These are phyloP conservation scores for Hypoxylon sp. DNA, from an alignment of 2,329 filamentous ascomycete genomes.

Conservation along the genomic window DNA sequence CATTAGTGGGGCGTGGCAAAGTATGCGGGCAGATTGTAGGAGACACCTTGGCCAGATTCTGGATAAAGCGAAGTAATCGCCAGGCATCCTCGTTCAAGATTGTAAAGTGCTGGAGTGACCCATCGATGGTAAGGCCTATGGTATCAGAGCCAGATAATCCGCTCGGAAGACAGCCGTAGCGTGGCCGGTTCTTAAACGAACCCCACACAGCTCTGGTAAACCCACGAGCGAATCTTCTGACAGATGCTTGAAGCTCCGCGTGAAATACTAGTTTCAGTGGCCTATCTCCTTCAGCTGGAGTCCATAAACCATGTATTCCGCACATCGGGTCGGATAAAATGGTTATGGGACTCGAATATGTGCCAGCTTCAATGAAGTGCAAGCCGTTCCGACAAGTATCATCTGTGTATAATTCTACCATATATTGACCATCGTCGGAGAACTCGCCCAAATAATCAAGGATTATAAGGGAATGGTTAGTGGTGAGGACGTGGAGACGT, in stretches of 20 bases:
- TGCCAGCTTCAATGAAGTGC: constrained; percentile 64
- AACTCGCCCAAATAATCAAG: constrained; percentile 63
- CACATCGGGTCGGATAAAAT: constrained; percentile 66
- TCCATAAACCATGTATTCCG: constrained; percentile 66
- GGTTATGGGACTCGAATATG: constrained; percentile 53
- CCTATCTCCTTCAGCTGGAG: constrained; percentile 60
- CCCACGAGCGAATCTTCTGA: constrained; percentile 70
- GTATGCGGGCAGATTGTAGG: constrained; percentile 66
- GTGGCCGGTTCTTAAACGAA: constrained; percentile 53
- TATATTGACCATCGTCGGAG: constrained; percentile 55
- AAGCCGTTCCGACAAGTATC: constrained; percentile 60
- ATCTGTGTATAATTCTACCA: constrained; percentile 63
- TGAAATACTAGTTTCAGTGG: constrained; percentile 68
- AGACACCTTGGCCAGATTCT: constrained; percentile 74
- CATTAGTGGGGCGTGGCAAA: constrained; percentile 28
- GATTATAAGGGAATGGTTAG: constrained; percentile 69
- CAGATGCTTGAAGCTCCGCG: constrained; percentile 68
- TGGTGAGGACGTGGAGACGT: constrained; percentile 67
- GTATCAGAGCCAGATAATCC: constrained; percentile 65
- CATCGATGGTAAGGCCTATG: constrained; percentile 78
- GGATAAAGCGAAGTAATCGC: constrained; percentile 79
- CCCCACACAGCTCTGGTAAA: constrained; percentile 69
- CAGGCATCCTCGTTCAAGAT: constrained; percentile 75
- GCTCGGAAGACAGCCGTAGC: constrained; percentile 62
- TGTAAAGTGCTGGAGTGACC: constrained; percentile 78